Percentiles rank a stretch among this genome's conserved stretches.
phyloP scores from a whole-genome alignment of 73 alveolate genomes.

The Paramecium primaurelia region DNA sequence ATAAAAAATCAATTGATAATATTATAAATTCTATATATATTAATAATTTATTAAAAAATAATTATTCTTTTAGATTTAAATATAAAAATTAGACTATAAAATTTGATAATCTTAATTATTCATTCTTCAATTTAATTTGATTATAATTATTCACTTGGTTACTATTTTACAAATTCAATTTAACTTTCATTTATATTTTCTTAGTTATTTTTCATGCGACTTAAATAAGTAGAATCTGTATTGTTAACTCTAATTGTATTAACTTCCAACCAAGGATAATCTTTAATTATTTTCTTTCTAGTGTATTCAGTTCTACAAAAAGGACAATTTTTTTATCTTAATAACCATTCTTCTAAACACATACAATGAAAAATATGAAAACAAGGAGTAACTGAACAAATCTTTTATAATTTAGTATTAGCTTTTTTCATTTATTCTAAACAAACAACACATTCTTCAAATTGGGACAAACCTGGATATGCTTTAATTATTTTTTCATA shows the following conservation, averaged over 20 bases:
- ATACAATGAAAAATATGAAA: conserved; percentile 21
- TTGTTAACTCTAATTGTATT: background rate
- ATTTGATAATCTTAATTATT: background rate
- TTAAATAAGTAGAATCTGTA: background rate
- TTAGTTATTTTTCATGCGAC: background rate
- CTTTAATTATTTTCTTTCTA: background rate
- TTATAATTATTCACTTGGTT: background rate
- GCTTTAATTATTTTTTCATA: background rate
- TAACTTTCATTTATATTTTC: background rate
- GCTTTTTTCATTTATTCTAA: background rate
- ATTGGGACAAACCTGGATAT: background rate
- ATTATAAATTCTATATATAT: too few species aligned
- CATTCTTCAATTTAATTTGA: background rate
- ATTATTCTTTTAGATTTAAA: too few species aligned
- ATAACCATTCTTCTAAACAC: conserved; percentile 13
- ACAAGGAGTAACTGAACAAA: conserved; percentile 28
- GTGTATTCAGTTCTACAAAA: background rate
- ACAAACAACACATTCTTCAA: conserved; percentile 39
- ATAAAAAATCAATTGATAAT: background rate
- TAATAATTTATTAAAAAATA: too few species aligned
- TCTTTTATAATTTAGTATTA: background rate
- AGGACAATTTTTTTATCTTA: conserved; percentile 13
- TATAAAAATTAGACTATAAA: background rate
- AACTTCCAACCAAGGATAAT: conserved; percentile 32
- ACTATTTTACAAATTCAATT: background rate